phyloP scores from a whole-genome alignment of 176 grass and related monocot genomes.

The Oryza officinalis region DNA sequence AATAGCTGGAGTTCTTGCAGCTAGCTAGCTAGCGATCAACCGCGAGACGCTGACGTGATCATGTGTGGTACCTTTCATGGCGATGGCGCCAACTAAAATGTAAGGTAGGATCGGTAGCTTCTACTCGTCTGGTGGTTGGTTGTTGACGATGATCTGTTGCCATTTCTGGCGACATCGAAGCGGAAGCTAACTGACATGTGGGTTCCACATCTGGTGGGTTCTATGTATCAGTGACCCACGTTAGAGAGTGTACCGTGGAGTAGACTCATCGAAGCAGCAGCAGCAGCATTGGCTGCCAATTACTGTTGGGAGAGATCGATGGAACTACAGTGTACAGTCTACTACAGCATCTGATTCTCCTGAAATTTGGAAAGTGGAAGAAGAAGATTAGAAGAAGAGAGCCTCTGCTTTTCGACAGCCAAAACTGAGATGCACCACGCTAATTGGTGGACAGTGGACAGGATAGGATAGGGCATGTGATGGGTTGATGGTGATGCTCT shows the following conservation, averaged over 20 bases:
- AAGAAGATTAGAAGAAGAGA: neutral
- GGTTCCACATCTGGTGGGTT: too few species aligned
- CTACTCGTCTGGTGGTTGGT: neutral
- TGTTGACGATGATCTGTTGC: neutral
- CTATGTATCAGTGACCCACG: too few species aligned
- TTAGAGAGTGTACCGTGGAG: too few species aligned
- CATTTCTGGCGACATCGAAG: neutral
- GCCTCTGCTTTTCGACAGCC: slow-evolving; percentile 2
- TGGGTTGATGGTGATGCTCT: neutral
- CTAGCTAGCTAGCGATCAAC: neutral
- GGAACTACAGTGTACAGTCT: neutral
- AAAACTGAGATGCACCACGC: neutral
- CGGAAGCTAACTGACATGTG: too few species aligned
- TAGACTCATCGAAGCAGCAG: too few species aligned
- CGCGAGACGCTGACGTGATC: neutral
- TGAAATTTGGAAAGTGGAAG: neutral
- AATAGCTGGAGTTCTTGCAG: neutral
- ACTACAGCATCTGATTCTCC: neutral
- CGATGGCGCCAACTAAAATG: neutral
- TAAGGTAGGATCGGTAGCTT: neutral
- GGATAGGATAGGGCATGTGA: neutral
- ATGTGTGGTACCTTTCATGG: neutral
- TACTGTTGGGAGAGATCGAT: neutral
- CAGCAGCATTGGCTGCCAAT: neutral
- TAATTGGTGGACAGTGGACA: neutral